phyloP scores from a whole-genome alignment of 2,329 filamentous ascomycete genomes.

The Didymella pinodella region DNA sequence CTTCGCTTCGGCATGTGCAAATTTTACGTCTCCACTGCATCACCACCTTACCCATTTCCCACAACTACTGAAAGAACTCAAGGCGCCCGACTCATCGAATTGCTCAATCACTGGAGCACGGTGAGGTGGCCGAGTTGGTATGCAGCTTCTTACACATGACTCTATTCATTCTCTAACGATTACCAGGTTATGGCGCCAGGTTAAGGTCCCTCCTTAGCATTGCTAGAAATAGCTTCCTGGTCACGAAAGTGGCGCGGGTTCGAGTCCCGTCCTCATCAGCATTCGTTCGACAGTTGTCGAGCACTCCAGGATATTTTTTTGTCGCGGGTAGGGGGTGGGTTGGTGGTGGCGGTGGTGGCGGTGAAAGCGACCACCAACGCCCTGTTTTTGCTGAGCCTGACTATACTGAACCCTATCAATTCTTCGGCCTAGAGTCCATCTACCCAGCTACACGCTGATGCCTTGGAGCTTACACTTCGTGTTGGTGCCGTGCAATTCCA shows the following conservation, averaged over 20 bases:
- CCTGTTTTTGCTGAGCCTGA: too few relatives aligned
- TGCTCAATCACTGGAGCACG: background rate
- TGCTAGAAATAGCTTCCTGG: conserved; percentile 1
- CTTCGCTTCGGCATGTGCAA: background rate
- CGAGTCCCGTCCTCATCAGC: conserved; percentile 3
- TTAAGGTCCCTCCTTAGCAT: conserved; percentile 4
- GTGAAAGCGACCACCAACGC: too few relatives aligned
- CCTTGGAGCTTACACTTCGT: too few relatives aligned
- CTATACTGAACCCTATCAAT: too few relatives aligned
- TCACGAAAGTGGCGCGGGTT: conserved; percentile 5
- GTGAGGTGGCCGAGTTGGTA: conserved; percentile 4
- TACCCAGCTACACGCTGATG: too few relatives aligned
- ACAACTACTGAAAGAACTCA: too few relatives aligned
- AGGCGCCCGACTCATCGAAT: background rate
- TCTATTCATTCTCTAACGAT: background rate
- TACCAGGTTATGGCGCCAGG: background rate
- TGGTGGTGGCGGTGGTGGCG: too few relatives aligned
- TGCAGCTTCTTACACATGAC: background rate
- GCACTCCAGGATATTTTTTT: conserved; percentile 1
- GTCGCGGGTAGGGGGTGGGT: background rate
- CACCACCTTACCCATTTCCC: too few relatives aligned
- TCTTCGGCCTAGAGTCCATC: too few relatives aligned
- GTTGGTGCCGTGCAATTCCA: too few relatives aligned
- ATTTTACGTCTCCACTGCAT: background rate
- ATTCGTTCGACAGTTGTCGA: conserved; percentile 2